Conservation (phyloP, 2,329 filamentous ascomycete genomes). For the Herpotrichia juniperi region DNA sequence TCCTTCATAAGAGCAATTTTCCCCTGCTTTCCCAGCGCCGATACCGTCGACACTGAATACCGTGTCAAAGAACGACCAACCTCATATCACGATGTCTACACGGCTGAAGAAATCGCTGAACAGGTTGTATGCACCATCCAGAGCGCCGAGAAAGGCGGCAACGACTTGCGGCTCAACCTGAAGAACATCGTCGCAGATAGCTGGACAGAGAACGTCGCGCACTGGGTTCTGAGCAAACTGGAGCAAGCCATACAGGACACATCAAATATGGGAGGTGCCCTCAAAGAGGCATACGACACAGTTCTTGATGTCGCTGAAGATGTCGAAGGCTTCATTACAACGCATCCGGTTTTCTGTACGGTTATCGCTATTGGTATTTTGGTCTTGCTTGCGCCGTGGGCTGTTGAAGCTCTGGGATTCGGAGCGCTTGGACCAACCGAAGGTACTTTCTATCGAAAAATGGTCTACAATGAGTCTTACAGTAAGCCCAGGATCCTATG, state of each 20-base stretch:
- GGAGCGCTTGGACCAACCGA: constrained; percentile 35
- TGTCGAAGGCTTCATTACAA: constrained; percentile 33
- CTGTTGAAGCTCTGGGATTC: constrained; percentile 40
- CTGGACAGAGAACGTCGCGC: constrained; percentile 40
- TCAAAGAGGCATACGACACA: constrained; percentile 30
- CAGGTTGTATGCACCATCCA: constrained; percentile 26
- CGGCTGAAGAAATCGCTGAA: constrained; percentile 20
- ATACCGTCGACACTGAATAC: constrained; percentile 1
- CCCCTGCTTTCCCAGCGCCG: constrained; percentile 16
- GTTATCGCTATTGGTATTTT: constrained; percentile 40
- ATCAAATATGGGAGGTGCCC: constrained; percentile 27
- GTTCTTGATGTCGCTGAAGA: constrained; percentile 26
- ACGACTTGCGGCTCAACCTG: constrained; percentile 25
- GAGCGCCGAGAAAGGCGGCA: constrained; percentile 21
- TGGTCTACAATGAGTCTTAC: not conserved
- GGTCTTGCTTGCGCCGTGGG: constrained; percentile 31
- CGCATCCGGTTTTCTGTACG: constrained; percentile 36
- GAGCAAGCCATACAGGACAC: constrained; percentile 26
- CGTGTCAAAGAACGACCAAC: constrained; percentile 22
- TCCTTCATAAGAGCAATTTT: constrained; percentile 18
- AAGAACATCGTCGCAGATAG: constrained; percentile 30
- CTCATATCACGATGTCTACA: constrained; percentile 4
- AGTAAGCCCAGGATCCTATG: constrained; percentile 36
- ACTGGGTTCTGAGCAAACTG: constrained; percentile 34
- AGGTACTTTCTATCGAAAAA: constrained; percentile 21